phyloP scores from a whole-genome alignment of 2,329 filamentous ascomycete genomes.

The Colletotrichum sp. region DNA sequence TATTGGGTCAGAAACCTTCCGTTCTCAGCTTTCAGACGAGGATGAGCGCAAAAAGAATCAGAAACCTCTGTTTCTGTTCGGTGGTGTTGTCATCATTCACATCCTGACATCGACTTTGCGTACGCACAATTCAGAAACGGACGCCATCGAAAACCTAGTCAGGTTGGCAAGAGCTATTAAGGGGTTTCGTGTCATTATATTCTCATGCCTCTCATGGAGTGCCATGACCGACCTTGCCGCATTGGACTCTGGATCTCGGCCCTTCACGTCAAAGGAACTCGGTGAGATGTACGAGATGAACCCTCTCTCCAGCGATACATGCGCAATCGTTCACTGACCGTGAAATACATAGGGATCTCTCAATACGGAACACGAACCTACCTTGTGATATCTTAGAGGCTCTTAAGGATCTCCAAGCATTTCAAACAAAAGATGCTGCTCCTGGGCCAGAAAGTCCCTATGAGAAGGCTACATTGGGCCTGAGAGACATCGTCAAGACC shows the following conservation, averaged over 20 bases:
- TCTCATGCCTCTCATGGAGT: background rate
- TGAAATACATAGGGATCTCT: background rate
- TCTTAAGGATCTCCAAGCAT: background rate
- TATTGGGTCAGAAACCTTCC: background rate
- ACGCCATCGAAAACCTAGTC: background rate
- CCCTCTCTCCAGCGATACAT: rapidly evolving
- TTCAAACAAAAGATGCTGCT: rapidly evolving
- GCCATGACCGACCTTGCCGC: background rate
- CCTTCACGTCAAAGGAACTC: background rate
- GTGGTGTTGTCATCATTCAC: background rate
- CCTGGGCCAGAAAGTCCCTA: rapidly evolving
- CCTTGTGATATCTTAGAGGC: background rate
- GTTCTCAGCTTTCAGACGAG: background rate
- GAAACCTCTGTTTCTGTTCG: background rate
- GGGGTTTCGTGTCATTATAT: background rate
- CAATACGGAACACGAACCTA: background rate
- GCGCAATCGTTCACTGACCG: rapidly evolving
- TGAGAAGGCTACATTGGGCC: background rate
- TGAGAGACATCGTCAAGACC: background rate
- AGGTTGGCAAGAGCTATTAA: background rate
- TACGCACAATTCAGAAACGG: background rate
- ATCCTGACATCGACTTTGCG: background rate
- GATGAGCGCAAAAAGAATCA: background rate
- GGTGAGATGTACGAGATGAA: background rate
- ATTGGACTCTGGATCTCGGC: background rate